Base-by-base conservation (phyloP, 306 rosid genomes). In the Vigna hirtella region DNA sequence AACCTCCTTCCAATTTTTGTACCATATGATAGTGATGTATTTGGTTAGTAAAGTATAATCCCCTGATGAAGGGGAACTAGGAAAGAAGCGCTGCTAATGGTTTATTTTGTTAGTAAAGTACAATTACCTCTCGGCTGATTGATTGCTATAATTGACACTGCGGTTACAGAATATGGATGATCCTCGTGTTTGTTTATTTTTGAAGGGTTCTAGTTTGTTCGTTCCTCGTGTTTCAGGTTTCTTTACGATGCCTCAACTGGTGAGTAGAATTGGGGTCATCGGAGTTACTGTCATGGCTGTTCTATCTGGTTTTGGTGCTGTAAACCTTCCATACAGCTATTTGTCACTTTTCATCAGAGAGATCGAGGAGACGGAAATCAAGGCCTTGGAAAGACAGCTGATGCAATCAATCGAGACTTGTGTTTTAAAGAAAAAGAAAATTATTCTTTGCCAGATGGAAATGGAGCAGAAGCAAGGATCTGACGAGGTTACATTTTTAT, bases 241-340 rank as follows among this genome's bases (percentile, higher is more conserved):
- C 90, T 93, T 95, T 89, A 91, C 97, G 34, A 85, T 93, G 86
- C 93, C 99, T 64, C 99, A 95, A 76, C 81, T 95, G 73, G 99
- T 95, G n/a, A 95, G 99, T 77, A 80, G 99, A 58, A 95, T 95
- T 83, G 99, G 98, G 8, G 97, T 95, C 16, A 89, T 95, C 49
- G 99, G 99, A 55, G 99, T 95, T 50, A 95, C 99, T 47, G 87
- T 95, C 83, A 95, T 95, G 98, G 93, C 98, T 53, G 97, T 95
- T 59, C 82, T 95, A 40, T 93, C 97, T 71, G 98, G 99, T 53
- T 95, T 95, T 78, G 99, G 99, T 66, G 98, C 98, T 63, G 97
- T 95, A 38, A 95, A 95, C 86, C 83, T 95, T 83, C 99, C 97
- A 2, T 95, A 90, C 84, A 91, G 94, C 86, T 95, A 91, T 74